Evolutionary conservation across 139 green algal genomes (phyloP), one percentile per base, ranked within the genome.

Genomic region (Coelastrella sp.): DNA sequence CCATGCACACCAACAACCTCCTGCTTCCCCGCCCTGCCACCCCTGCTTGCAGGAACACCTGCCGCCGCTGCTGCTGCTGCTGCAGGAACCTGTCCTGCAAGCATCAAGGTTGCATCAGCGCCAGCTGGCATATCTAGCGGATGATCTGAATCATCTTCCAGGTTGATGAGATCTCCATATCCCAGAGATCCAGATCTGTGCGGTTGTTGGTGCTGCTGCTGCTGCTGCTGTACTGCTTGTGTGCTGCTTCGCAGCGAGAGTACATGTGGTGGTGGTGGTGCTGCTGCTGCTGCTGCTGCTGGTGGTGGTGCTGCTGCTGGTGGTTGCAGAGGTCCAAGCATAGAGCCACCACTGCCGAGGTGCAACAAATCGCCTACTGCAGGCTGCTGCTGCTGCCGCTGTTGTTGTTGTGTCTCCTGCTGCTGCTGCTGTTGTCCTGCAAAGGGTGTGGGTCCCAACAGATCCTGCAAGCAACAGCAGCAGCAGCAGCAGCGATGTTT

Each of bases 1-100:
- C 87, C 87, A 25, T 91, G 87, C 65, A 91, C 87, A 6, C 87
- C 87, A 24, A 85, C 86, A 35, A 84, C 75, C 35, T 68, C 78
- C 15, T 17, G 60, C 20, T 25, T 24, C 65, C 63, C 8, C 27
- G 4, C 27, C 35, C 82, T 56, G 25, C 17, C 60, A 10, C 68
- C 56, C 56, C 73, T 73, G 81, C 81, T 49, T 24, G 57, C 57
- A n/a, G 57, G 15, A n/a, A 7, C 63, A 49, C 35, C 66, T 11
- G 56, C 66, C n/a, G 84, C 66, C 19, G 59, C 61, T 17, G 82
- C 25, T 56, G 15, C 35, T 22, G 24, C 57, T 7, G 17, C 19
- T 24, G 57, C 57, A n/a, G 57, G 15, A n/a, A 7, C 63, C 6
- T 61, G 15, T 27, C 82, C 63, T 61, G 82, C 82, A 60, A 87